Evolutionary conservation across 2,329 filamentous ascomycete genomes (phyloP).

Genomic region (Beauveria australis): DNA sequence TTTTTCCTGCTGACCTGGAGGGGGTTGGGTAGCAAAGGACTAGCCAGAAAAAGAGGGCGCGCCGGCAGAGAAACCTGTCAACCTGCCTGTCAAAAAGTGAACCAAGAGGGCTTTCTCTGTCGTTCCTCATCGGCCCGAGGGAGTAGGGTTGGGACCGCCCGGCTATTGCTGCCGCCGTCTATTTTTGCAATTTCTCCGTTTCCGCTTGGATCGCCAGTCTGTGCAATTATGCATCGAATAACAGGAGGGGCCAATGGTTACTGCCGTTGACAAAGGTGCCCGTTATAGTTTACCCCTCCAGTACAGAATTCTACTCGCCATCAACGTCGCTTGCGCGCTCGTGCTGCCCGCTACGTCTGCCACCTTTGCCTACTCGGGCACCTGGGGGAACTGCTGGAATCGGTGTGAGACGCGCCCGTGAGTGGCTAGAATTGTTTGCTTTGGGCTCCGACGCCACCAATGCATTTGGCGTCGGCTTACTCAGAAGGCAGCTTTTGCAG

Average conservation of each 20-base stretch:
- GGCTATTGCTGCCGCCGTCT: too few species aligned
- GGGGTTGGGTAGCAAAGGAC: background rate
- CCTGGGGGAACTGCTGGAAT: background rate
- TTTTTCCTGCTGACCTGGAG: background rate
- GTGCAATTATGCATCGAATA: background rate
- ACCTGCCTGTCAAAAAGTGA: background rate
- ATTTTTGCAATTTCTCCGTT: too few species aligned
- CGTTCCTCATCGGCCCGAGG: too few species aligned
- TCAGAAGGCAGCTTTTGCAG: background rate
- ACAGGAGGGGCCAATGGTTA: background rate
- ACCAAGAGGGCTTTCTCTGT: background rate
- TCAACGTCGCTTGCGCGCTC: too few species aligned
- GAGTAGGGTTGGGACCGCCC: too few species aligned
- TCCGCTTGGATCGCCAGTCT: background rate
- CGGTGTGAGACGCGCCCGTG: background rate
- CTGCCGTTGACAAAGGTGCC: slow-evolving; percentile 1
- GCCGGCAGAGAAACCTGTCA: background rate
- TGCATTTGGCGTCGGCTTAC: background rate
- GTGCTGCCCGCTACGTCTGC: too few species aligned
- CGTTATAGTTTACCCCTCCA: background rate
- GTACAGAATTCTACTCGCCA: background rate
- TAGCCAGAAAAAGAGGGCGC: background rate
- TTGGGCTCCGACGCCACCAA: background rate
- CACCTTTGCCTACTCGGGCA: too few species aligned
- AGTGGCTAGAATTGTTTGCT: background rate